Percentiles rank a stretch among this genome's conserved stretches.
These are phyloP conservation scores for Eutrema japonicum DNA, from an alignment of 345 rosid species.

Conservation along the genomic window DNA sequence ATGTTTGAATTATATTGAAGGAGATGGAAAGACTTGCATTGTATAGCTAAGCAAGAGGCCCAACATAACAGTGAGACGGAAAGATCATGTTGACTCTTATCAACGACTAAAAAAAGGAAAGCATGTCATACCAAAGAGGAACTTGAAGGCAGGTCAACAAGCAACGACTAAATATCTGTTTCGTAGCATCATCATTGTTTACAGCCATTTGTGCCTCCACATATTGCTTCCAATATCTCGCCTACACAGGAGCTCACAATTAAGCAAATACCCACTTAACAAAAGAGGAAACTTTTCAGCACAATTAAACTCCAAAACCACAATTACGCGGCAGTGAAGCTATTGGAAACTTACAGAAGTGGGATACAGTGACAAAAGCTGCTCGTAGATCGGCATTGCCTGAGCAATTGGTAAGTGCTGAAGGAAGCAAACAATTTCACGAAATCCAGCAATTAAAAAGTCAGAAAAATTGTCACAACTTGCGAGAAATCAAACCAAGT, in stretches of 20 bases:
- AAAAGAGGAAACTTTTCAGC: conserved; percentile 8
- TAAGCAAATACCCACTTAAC: conserved; percentile 13
- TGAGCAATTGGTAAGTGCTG: conserved; percentile 81
- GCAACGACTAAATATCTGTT: conserved; percentile 90
- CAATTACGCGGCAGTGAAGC: not conserved
- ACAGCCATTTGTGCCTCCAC: conserved; percentile 87
- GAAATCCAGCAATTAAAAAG: conserved; percentile 13
- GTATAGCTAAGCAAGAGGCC: conserved; percentile 10
- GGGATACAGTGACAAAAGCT: conserved; percentile 74
- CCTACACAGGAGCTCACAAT: conserved; percentile 52
- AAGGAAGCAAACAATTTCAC: conserved; percentile 22
- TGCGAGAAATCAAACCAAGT: not conserved
- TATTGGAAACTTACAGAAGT: conserved; percentile 72
- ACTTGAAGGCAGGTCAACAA: conserved; percentile 89
- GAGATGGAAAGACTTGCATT: conserved; percentile 22
- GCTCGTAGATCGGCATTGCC: conserved; percentile 83
- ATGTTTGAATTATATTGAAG: conserved; percentile 24
- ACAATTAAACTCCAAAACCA: conserved; percentile 1
- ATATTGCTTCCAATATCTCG: conserved; percentile 95
- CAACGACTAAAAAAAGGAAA: conserved; percentile 1
- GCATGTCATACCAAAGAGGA: conserved; percentile 78
- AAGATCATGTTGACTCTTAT: conserved; percentile 15
- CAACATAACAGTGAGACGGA: not conserved
- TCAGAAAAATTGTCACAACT: not conserved
- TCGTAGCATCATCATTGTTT: conserved; percentile 89